Evolutionary conservation across 139 green algal genomes (phyloP), one percentile per base, ranked within the genome.

Genomic region (Coccomyxa sp.): DNA sequence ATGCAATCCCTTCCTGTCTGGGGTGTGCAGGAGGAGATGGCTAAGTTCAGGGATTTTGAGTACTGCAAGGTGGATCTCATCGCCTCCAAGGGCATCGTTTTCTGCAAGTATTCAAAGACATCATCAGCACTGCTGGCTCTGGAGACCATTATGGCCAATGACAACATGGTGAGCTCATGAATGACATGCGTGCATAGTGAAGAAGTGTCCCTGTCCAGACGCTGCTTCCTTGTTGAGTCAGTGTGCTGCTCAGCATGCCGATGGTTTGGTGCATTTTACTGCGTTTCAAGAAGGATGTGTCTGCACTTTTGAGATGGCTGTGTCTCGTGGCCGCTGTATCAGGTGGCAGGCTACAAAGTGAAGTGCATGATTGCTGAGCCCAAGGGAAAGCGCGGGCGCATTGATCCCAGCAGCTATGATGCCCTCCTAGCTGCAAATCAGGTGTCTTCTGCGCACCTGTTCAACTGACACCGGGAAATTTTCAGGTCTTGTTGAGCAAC

Each of bases 11-110:
- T 51, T 7, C 38, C 3, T 51, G 21, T 71, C 63, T 9, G 18
- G 63, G 18, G 7, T 58, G 12, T 85, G 82, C 83, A 86, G 93
- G 93, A 92, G 7, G 86, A 94, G 31, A 88, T 97, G 88, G 58
- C 67, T 13, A 85, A 85, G 13, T 95, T 91, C 81, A 67, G 79
- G 11, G 94, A 94, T 16, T 85, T 98, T 67, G 91, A 98, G 86
- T 98, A 98, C 86, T 96, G 93, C 93, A 98, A 98, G 86, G 96
- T 92, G 3, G 95, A 98, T 85, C 87, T 98, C 7, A 93, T 97
- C 27, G 90, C 92, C 23, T 82, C 83, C 79, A 97, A 97, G 83
- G 95, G 95, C 57, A 93, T 97, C 13, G 93, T 96, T 4, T 98
- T 97, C 87, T 92, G 89, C 85, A 98, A 98, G 90, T 98, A 95